Evolutionary conservation across 306 rosid species (phyloP), one percentile per base, ranked within the genome.

Genomic region (Dryas octopetala): DNA sequence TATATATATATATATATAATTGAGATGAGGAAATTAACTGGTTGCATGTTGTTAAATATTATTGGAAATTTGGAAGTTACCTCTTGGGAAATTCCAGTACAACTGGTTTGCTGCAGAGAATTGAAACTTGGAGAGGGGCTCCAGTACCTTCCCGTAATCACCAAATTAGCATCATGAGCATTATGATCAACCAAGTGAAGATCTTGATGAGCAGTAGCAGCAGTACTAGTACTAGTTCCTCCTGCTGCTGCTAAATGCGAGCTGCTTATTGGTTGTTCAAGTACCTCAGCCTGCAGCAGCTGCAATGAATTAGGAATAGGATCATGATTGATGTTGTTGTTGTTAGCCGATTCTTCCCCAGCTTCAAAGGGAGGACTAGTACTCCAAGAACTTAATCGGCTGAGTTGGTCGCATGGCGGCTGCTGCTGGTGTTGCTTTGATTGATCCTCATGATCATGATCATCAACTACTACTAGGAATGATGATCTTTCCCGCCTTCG

Each of bases 361-460:
- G 82, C 79, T 75, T 87, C 88, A 76, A 84, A 87, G 28, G 89
- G 86, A 75, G 89, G 86, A 75, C 86, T 90, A 32, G 38, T 85
- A 75, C 86, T 90, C 96, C 91, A 91, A 17, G 89, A 72, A 58
- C 82, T 74, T 16, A 71, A 74, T 15, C 57, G 62, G 70, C 71
- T 77, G 70, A 74, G 19, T 51, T 66, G 40, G n/a, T n/a, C 52
- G 70, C 80, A 51, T 70, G 10, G 72, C 62, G 82, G 61, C 38
- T 32, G 38, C 38, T 32, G 2, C 38, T 32, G 38, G 38, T 32
- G 38, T 32, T 32, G 38, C 38, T 32, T 32, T 32, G 38, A 32
- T 32, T 32, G 38, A 32, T 32, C 38, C 38, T 32, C 38, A 32
- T 23, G 23, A 23, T 32, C 38, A 32, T 32, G 38, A 32, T 2